Evolutionary conservation across 352 stramenopile species (phyloP), one percentile per base, ranked within the genome.

Genomic region (Phytopythium boreale): DNA sequence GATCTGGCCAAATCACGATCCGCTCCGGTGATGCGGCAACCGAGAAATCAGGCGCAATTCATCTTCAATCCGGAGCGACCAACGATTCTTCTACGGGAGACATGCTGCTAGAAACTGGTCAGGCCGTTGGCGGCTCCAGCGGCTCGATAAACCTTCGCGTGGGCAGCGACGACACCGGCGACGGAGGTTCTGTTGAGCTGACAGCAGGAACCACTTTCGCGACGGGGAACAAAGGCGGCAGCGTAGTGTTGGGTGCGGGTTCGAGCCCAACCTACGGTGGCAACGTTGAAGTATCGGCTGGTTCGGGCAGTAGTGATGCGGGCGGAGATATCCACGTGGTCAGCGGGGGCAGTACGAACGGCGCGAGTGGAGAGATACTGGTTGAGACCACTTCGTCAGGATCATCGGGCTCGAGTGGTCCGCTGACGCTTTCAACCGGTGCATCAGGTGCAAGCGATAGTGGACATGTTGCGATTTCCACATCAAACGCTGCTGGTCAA

Each of bases 1-100:
- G 49, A 2, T 78, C 71, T 1, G 71, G 71, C 19, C 24, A 55
- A 27, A 56, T 78, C 19, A 71, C 19, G 2, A 63, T 78, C 11
- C 57, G 26, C 51, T 69, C 62, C 14, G 71, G 64, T 26, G 27
- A 56, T 22, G 59, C 68, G 20, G 59, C 56, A 1, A 24, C 57
- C 44, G 62, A 53, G 1, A n/a, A 65, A 29, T 75, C 71, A 17
- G 71, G 71, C 22, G 39, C 47, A 20, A 65, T 78, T 59, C 39
- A 44, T 20, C 26, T 78, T n/a, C 46, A 26, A 2, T 67, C 68
- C 26, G 65, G 68, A 20, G 62, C 44, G 15, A 50, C 55, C 19
- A 44, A n/a, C 46, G 41, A 37, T 7, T 31, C 29, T 14, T 57
- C 51, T 11, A 69, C 71, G 15, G 71, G 71, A 27, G 41, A 65